Base-by-base conservation (phyloP, 2,329 filamentous ascomycete genomes). In the Neopestalotiopsis sp. region DNA sequence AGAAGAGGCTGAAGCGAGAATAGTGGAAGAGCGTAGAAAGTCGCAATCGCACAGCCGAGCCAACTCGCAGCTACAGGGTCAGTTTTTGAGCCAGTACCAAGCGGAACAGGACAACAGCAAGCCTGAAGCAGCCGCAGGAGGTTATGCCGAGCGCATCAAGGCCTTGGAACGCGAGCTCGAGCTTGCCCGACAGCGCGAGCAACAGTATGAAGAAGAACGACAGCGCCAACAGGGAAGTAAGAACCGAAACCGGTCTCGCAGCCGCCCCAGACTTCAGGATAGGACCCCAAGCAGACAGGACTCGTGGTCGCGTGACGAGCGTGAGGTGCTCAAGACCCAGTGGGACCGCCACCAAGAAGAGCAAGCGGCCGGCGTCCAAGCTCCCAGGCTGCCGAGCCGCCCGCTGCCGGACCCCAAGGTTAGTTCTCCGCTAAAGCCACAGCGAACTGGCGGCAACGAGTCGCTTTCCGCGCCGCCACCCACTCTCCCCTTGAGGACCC, bases 31-130 rank as follows among this genome's bases (percentile, higher is more conserved):
- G 76, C 88, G 92, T 62, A 85, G 85, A 74, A 85, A 88, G 69
- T 85, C 88, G 68, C 87, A 89, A 70, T 85, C 84, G 30, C 59
- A 38, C 30, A 62, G 34, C 32, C 84, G 83, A 71, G 91, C 88
- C 75, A 91, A 94, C 74, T 85, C 86, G 49, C 89, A 91, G 71
- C 84, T 97, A 28, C 91, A 91, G 70, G 94, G 94, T 2, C 94
- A 97, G 77, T 95, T 91, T 74, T 86, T 97, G 65, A 95, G 93
- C 76, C 92, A 97, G 77, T 97, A 97, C 78, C 92, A 94, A 78
- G 90, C 91, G 24, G 91, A 94, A 73, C 90, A 92, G 77, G 79
- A 84, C 70, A 76, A 79, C 67, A 28, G 24, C 24, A 73, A 75
- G 74, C 78, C 81, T 69, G 76, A 76, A 75, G 81, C 76, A 24